Conservation (phyloP, 139 green algal genomes). For the Choricystis sp. region DNA sequence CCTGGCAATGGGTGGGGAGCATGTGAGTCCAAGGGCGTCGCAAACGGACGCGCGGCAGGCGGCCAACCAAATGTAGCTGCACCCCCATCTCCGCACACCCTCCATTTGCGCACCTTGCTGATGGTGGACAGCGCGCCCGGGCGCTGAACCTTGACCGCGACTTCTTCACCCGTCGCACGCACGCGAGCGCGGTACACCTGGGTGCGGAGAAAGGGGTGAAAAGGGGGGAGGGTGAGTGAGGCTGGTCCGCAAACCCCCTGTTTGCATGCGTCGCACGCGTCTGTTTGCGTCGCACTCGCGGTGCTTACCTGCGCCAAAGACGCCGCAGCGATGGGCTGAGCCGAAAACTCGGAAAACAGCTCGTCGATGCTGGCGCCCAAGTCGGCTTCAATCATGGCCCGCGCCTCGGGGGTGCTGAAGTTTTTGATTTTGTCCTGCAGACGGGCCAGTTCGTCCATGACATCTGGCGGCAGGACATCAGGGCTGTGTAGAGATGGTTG, state of each 20-base stretch:
- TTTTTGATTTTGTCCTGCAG: conserved; percentile 83
- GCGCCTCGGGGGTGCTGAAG: conserved; percentile 46
- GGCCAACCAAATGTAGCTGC: too few relatives aligned
- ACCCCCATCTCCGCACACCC: background rate
- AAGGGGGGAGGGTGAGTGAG: too few relatives aligned
- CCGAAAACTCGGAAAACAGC: conserved; percentile 67
- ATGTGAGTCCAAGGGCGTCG: background rate
- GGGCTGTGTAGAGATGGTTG: conserved; percentile 30
- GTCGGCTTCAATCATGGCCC: conserved; percentile 49
- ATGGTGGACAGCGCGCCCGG: conserved; percentile 65
- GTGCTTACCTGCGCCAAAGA: conserved; percentile 70
- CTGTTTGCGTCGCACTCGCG: too few relatives aligned
- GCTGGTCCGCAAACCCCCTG: too few relatives aligned
- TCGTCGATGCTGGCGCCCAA: conserved; percentile 49
- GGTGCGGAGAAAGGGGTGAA: too few relatives aligned
- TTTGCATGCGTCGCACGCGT: background rate
- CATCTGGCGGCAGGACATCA: conserved; percentile 66
- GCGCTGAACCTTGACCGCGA: conserved; percentile 92
- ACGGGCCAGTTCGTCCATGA: conserved; percentile 65
- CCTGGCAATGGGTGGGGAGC: conserved; percentile 23
- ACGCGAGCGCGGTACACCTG: conserved; percentile 75
- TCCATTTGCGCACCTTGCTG: conserved; percentile 41
- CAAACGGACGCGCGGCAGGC: too few relatives aligned
- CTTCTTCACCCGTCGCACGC: conserved; percentile 47
- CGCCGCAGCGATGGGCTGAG: conserved; percentile 68